These are phyloP conservation scores for Paracoccidioides lutzii DNA, from an alignment of 2,329 filamentous ascomycete genomes.

Conservation along the genomic window DNA sequence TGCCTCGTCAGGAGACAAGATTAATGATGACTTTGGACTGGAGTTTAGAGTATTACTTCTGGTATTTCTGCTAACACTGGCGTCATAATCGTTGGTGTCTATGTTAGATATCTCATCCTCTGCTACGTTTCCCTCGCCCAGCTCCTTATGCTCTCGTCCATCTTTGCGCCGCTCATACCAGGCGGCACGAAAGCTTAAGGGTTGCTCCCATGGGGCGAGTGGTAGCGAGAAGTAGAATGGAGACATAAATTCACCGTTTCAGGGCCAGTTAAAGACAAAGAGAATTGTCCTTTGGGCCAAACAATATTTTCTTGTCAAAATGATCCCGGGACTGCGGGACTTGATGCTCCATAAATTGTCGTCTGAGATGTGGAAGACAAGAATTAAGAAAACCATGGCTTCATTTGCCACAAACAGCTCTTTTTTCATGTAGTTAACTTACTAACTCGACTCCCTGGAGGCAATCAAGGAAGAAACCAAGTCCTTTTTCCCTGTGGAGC, in stretches of 20 bases:
- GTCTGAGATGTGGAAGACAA: background rate
- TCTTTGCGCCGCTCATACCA: conserved; percentile 26
- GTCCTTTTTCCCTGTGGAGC: too few species aligned
- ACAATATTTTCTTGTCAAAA: background rate
- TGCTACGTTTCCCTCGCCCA: background rate
- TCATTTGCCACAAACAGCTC: background rate
- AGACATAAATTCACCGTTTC: conserved; percentile 16
- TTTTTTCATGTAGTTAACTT: background rate
- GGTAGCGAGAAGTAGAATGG: conserved; percentile 25
- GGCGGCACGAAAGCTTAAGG: conserved; percentile 22
- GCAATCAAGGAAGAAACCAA: too few species aligned
- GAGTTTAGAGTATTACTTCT: background rate
- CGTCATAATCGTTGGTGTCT: background rate
- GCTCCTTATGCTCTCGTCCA: conserved; percentile 13
- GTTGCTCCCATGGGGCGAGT: conserved; percentile 25
- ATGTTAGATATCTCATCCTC: background rate
- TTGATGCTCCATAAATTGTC: background rate
- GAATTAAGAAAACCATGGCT: background rate
- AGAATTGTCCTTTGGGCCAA: background rate
- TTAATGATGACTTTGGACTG: conserved; percentile 14
- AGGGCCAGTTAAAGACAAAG: background rate
- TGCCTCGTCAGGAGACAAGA: conserved; percentile 29
- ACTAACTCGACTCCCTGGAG: background rate
- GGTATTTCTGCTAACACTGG: background rate
- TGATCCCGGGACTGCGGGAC: background rate